Evolutionary conservation across 768 basidiomycete genomes (phyloP), one percentile per base, ranked within the genome.

Genomic region (Rhizopogon salebrosus): DNA sequence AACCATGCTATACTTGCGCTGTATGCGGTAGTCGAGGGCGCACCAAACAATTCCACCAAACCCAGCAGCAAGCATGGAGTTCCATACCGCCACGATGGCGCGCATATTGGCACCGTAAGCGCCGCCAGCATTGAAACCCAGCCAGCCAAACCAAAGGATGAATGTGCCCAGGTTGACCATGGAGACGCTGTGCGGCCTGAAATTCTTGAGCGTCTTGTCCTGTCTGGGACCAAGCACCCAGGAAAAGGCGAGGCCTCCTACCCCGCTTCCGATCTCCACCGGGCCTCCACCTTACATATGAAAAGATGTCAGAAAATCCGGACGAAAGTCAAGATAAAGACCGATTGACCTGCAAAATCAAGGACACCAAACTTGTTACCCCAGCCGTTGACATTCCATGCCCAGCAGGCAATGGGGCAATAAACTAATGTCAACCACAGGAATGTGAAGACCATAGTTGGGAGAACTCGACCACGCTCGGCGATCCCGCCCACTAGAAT

Each of bases 41-140:
- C 85, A 89, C 91, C 92, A 94, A 35, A 86, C 81, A 56, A 90
- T 76, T n/a, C 89, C 92, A 29, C 83, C 91, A 56, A 89, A 83
- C 3, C 90, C 86, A 34, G 89, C 87, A 18, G 85, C 82, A 13
- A 93, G 71, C 86, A 92, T 93, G 37, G 90, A 87, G 69, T 94
- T 94, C 83, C 92, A 88, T 52, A 87, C 80, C 16, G 92, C 91
- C 65, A 86, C 81, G 54, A 92, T 77, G 3, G 91, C 92, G 45
- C 92, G 85, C 40, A 95, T 74, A 70, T 94, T 94, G 38, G 91
- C 90, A 29, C 88, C 88, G 60, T 90, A 89, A 3, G 91, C 89
- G 51, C 85, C 88, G 20, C 92, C 92, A 48, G 88, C 92, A 70
- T 95, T 95, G 76, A 93, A 92, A 16, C 87, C 89, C 51, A 86